phyloP scores from a whole-genome alignment of 2,329 filamentous ascomycete species.

The Talaromyces atroroseus region DNA sequence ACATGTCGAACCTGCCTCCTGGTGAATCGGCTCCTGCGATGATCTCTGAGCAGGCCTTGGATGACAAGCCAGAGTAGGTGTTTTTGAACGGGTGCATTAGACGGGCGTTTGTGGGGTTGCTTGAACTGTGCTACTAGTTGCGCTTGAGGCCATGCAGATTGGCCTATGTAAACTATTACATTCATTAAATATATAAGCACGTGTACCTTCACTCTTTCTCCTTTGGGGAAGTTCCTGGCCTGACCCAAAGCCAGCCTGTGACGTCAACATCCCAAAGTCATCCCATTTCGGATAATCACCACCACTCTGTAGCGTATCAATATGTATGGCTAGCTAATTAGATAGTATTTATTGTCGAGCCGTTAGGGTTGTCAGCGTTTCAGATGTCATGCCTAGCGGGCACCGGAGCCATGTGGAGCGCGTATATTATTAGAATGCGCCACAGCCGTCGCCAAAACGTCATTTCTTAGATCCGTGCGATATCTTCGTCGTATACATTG shows the following conservation, averaged over 20 bases:
- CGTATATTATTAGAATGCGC: background rate
- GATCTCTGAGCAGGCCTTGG: background rate
- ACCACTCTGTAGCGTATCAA: background rate
- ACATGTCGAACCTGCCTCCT: conserved; percentile 10
- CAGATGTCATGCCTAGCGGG: background rate
- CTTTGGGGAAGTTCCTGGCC: background rate
- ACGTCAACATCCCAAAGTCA: background rate
- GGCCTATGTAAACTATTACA: background rate
- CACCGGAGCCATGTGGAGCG: background rate
- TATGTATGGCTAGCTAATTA: no score
- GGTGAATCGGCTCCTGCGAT: conserved; percentile 1
- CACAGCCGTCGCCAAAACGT: conserved; percentile 5
- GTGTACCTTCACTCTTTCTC: background rate
- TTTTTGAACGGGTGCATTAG: background rate
- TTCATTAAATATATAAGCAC: no score
- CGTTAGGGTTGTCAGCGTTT: background rate
- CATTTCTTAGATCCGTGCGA: background rate
- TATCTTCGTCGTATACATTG: background rate
- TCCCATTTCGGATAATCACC: background rate
- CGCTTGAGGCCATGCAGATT: background rate
- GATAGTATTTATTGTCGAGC: no score
- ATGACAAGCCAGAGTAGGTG: background rate
- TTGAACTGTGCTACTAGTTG: background rate
- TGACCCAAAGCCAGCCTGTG: conserved; percentile 1
- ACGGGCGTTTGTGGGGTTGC: conserved; percentile 4